Evolutionary conservation across 2,329 filamentous ascomycete genomes (phyloP), one percentile per base, ranked within the genome.

Genomic region (Colletotrichum spaethianum): DNA sequence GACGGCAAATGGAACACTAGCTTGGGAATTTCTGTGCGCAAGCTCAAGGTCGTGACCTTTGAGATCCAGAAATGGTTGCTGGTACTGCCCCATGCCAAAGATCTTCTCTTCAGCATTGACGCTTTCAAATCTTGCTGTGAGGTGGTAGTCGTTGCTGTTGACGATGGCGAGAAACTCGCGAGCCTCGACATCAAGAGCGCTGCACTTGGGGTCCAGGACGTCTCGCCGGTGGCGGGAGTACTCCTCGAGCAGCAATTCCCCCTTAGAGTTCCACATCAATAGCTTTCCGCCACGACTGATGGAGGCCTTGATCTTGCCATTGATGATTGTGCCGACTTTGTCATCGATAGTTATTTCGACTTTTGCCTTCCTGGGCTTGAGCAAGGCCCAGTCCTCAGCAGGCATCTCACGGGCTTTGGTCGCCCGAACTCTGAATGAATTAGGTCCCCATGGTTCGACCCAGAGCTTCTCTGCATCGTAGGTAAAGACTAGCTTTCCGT

Each of bases 21-120:
- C 89, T 76, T 92, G 90, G 1, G 88, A 90, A 75, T 91, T 92
- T 16, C 89, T 86, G 55, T 92, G 90, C 0, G 90, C 89, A 12
- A 92, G 84, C 76, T 92, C 90, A 1, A 91, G 79, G 72, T 91
- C 89, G 0, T 82, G 77, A 0, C 90, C 90, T 75, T 91, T 91
- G 59, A 91, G 82, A 75, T 91, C 85, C 23, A 91, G 80, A 59
- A 83, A 84, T 0, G 87, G 86, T 74, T 91, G 89, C 77, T 92
- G 90, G 74, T 92, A 91, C 78, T 92, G 90, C 0, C 90, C 90
- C 89, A 91, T 91, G 18, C 90, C 90, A 74, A 85, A 92, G 16
- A 92, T 86, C 76, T 86, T 88, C 78, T 92, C 90, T 36, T 86
- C 81, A 0, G 80, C 78, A 65, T 86, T 76, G 74, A 89, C 76